Percentiles rank a stretch among this genome's conserved stretches.
phyloP scores from a whole-genome alignment of 257 asterid species.

The Galeopsis tetrahit region DNA sequence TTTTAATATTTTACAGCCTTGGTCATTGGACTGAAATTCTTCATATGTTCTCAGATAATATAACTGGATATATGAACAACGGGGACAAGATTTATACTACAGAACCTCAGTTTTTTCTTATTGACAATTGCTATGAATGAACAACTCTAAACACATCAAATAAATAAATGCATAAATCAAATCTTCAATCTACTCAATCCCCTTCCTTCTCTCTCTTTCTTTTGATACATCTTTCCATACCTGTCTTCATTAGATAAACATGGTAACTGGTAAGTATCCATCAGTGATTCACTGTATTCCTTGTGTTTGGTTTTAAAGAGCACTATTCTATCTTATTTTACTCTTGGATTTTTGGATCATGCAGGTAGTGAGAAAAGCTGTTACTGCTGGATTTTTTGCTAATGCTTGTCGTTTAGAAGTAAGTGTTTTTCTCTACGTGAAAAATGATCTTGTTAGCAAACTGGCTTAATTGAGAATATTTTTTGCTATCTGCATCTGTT shows the following conservation, averaged over 20 bases:
- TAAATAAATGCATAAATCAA: too few relatives aligned
- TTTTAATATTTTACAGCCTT: neutral
- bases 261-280: too few relatives aligned
- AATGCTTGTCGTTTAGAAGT: slow-evolving; percentile 95
- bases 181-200: too few relatives aligned
- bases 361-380: slow-evolving; percentile 90
- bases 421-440: slow-evolving; percentile 38
- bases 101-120: too few relatives aligned
- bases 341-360: slow-evolving; percentile 18
- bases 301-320: slow-evolving; percentile 1
- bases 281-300: neutral
- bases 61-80: neutral
- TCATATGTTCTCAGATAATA: neutral
- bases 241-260: too few relatives aligned
- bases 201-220: too few relatives aligned
- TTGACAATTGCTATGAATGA: too few relatives aligned
- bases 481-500: slow-evolving; percentile 26
- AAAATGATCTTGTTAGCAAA: slow-evolving; percentile 16
- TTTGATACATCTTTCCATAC: too few relatives aligned
- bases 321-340: neutral
- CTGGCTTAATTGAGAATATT: neutral
- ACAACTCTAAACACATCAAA: too few relatives aligned
- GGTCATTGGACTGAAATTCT: too few relatives aligned
- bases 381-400: slow-evolving; percentile 89
- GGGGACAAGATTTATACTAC: neutral